phyloP scores from a whole-genome alignment of 2,329 filamentous ascomycete genomes.

The Penicillium freii region DNA sequence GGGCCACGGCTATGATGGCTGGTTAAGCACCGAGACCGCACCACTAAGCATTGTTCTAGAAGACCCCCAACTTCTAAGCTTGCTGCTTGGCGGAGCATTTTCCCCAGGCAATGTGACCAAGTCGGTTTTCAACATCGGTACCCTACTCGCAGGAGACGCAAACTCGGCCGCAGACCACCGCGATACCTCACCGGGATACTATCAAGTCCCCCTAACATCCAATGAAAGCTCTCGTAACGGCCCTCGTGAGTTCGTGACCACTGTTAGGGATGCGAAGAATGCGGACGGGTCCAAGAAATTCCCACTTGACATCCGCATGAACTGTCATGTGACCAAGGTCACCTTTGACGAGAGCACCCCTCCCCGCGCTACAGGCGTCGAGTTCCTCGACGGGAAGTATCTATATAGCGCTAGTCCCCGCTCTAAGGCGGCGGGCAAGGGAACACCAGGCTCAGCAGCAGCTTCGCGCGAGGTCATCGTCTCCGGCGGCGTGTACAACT shows the following conservation, averaged over 20 bases:
- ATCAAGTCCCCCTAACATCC: conserved; percentile 57
- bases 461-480: conserved; percentile 50
- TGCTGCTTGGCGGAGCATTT: conserved; percentile 53
- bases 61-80: conserved; percentile 55
- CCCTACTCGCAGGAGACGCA: conserved; percentile 51
- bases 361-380: conserved; percentile 50
- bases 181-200: conserved; percentile 52
- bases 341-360: conserved; percentile 41
- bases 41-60: conserved; percentile 51
- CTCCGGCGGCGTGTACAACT: conserved; percentile 59
- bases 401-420: conserved; percentile 50
- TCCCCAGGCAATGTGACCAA: conserved; percentile 51
- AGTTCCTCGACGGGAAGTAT: conserved; percentile 49
- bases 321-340: conserved; percentile 49
- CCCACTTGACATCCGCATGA: conserved; percentile 55
- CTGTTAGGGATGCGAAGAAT: conserved; percentile 27
- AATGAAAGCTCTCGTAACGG: conserved; percentile 26
- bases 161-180: conserved; percentile 49
- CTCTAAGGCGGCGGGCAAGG: conserved; percentile 23
- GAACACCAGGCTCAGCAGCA: conserved; percentile 41
- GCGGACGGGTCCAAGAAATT: conserved; percentile 43
- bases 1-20: conserved; percentile 47
- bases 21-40: conserved; percentile 26
- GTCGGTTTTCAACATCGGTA: conserved; percentile 45
- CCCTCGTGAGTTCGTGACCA: conserved; percentile 45